Conservation (phyloP, 208 protist species). For the Leishmania aethiopica region DNA sequence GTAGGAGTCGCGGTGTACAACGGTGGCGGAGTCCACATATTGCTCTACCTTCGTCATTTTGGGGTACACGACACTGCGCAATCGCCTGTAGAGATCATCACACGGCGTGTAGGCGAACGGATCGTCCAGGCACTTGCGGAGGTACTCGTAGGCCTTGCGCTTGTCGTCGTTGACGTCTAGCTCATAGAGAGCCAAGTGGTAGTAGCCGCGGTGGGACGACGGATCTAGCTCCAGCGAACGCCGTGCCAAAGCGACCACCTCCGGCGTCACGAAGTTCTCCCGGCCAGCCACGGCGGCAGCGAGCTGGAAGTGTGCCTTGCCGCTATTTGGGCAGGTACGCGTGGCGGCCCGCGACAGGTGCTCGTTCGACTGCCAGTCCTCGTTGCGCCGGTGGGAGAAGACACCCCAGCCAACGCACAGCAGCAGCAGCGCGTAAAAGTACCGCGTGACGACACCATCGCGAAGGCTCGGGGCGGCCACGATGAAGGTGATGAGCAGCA, state of each 20-base stretch:
- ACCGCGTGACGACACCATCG: background rate
- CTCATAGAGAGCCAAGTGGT: slow-evolving; percentile 43
- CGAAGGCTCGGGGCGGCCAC: slow-evolving; percentile 20
- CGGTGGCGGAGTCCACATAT: slow-evolving; percentile 34
- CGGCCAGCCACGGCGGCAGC: slow-evolving; percentile 26
- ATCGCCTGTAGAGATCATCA: slow-evolving; percentile 17
- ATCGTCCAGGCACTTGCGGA: slow-evolving; percentile 37
- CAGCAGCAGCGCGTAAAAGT: slow-evolving; percentile 23
- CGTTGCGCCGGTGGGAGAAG: slow-evolving; percentile 42
- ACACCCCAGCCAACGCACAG: slow-evolving; percentile 38
- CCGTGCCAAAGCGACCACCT: slow-evolving; percentile 33
- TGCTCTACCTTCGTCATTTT: slow-evolving; percentile 39
- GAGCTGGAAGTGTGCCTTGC: slow-evolving; percentile 45
- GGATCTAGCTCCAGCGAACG: slow-evolving; percentile 40
- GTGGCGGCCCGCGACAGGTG: slow-evolving; percentile 45
- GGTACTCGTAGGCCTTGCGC: slow-evolving; percentile 29
- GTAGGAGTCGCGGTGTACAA: slow-evolving; percentile 12
- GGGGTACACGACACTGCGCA: slow-evolving; percentile 33
- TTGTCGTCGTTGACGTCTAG: slow-evolving; percentile 29
- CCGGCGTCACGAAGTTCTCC: slow-evolving; percentile 19
- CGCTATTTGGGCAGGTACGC: slow-evolving; percentile 54
- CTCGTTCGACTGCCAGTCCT: slow-evolving; percentile 49
- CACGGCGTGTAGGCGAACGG: slow-evolving; percentile 31
- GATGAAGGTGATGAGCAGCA: slow-evolving; percentile 30
- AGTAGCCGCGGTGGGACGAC: slow-evolving; percentile 32